These are phyloP conservation scores for Fraxinus platypoda DNA, from an alignment of 305 asterid genomes.

Conservation along the genomic window DNA sequence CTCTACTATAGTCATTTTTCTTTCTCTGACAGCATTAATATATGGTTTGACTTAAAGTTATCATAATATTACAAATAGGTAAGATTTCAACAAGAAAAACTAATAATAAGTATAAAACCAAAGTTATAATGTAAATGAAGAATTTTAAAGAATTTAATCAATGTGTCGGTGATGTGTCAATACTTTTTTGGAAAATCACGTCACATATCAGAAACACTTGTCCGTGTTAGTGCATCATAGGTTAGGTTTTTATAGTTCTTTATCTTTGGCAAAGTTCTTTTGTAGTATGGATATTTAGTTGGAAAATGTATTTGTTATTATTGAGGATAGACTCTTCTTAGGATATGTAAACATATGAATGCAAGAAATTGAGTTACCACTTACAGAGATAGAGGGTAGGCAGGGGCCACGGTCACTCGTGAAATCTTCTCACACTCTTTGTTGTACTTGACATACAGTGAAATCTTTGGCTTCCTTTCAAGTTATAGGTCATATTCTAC, in stretches of 20 bases:
- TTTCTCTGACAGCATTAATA: no score
- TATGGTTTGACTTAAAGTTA: no score
- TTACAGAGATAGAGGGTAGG: neutral
- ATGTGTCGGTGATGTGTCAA: no score
- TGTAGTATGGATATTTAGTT: neutral
- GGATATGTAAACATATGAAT: neutral
- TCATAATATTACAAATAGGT: no score
- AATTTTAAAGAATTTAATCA: no score
- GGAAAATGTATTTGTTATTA: neutral
- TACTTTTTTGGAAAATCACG: no score
- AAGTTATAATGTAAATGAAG: no score
- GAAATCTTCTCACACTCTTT: neutral
- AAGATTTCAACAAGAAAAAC: no score
- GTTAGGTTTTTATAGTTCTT: conserved; percentile 2
- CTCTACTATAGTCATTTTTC: no score
- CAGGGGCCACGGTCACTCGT: neutral
- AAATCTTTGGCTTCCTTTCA: neutral
- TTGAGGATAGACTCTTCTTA: neutral
- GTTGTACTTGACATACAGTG: neutral
- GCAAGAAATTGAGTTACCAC: neutral
- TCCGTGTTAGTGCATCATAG: no score
- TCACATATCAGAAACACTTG: no score
- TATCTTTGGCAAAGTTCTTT: neutral
- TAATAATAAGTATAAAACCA: no score
- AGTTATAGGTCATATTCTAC: neutral